Base-by-base conservation (phyloP, 2,329 filamentous ascomycete species). In the Arthrinium phaeospermum region DNA sequence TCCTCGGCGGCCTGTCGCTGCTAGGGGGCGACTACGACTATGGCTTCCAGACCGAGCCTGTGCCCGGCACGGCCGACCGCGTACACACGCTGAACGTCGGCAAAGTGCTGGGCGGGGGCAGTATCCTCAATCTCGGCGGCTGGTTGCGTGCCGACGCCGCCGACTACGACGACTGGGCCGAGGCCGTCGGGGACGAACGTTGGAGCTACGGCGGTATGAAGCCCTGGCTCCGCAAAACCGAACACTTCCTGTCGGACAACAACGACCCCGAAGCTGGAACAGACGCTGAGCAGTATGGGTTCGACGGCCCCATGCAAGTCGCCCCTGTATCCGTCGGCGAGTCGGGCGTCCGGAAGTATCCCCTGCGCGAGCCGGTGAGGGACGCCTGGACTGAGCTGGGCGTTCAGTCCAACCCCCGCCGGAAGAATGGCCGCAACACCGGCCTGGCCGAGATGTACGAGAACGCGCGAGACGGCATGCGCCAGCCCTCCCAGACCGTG, bases 201-300 rank as follows among this genome's bases (percentile, higher is more conserved):
- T 90, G 87, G 81, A 82, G 82, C 73, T 86, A 85, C 71, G 77
- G 85, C 5, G 81, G 81, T 12, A 81, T 88, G 44, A 79, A 85
- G n/a, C 84, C 84, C 3, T 89, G 85, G 77, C 82, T 87, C 70
- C 78, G 79, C 49, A 85, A 83, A 72, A 75, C 80, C 0, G 85
- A 86, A 72, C 72, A 72, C 12, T 76, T 76, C 22, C 79, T 80
- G 19, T 75, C 77, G 30, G 51, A 76, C 37, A 37, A 44, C 0
- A 61, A 77, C n/a, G 76, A 84, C 34, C 67, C 77, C 0, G 78
- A 27, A 14, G 51, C 14, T 5, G 13, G 4, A 30, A 3, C 24
- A 12, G 51, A 19, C 16, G 6, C 12, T 4, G 51, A 82, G 13
- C 82, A 85, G 24, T 80, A 85, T 70, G 82, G 81, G 2, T 74